A percentile compares a stretch with the other conserved stretches of the same genome.
Evolutionary conservation across 2,329 filamentous ascomycete genomes (phyloP).

Genomic region (Zelopaecilomyces penicillatus): DNA sequence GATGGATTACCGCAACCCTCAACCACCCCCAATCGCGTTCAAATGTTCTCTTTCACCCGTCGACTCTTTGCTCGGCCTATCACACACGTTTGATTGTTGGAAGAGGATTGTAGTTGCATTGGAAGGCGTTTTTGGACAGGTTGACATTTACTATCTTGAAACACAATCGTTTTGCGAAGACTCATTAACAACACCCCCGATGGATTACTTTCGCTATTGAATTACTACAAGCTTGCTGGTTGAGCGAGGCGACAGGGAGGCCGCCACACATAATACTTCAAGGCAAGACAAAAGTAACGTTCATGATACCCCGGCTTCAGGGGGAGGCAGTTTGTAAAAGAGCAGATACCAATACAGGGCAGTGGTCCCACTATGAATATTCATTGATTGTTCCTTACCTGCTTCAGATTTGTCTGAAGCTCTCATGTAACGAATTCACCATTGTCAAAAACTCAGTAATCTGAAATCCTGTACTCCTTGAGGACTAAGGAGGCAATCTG

Average conservation of each 20-base stretch:
- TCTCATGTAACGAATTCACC: too few species aligned
- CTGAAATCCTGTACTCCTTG: too few species aligned
- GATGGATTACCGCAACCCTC: background rate
- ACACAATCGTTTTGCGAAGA: too few species aligned
- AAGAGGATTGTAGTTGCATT: conserved; percentile 9
- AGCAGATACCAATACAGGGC: conserved; percentile 5
- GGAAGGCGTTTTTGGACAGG: conserved; percentile 11
- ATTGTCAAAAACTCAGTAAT: too few species aligned
- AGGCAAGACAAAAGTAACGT: conserved; percentile 1
- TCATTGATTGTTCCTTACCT: too few species aligned
- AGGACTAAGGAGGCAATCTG: too few species aligned
- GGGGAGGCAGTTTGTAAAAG: conserved; percentile 3
- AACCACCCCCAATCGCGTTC: too few species aligned
- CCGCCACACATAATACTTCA: background rate
- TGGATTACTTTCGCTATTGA: conserved; percentile 8
- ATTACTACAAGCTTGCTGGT: conserved; percentile 7
- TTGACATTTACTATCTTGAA: conserved; percentile 10
- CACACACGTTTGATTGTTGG: too few species aligned
- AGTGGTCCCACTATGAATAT: background rate
- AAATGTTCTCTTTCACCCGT: too few species aligned
- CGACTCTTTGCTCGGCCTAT: too few species aligned
- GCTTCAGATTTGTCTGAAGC: too few species aligned
- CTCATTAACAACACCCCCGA: too few species aligned
- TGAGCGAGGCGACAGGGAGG: conserved; percentile 3
- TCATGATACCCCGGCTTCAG: conserved; percentile 2